These are phyloP conservation scores for Alternaria arborescens DNA, from an alignment of 2,329 filamentous ascomycete genomes.

Conservation along the genomic window DNA sequence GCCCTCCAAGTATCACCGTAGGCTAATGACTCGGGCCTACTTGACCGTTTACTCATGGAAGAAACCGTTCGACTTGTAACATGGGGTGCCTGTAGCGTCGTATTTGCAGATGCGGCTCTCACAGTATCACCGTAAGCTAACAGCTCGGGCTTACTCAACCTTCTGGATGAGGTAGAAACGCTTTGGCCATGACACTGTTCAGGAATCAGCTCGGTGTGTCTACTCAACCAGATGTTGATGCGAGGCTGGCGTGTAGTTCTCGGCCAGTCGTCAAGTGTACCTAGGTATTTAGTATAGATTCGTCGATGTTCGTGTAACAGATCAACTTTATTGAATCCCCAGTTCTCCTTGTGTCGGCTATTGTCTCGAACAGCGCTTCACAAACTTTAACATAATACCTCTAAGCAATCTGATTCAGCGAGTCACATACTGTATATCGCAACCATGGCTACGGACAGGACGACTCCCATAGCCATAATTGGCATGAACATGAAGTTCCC, in stretches of 20 bases:
- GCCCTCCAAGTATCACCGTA: not conserved
- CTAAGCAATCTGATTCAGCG: not conserved
- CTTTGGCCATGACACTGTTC: not conserved
- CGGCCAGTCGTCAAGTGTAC: not conserved
- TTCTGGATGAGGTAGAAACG: not conserved
- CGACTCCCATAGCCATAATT: constrained; percentile 17
- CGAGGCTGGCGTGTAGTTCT: not conserved
- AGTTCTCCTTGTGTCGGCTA: not conserved
- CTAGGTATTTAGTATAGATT: not conserved
- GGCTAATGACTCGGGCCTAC: not conserved
- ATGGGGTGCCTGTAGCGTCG: not conserved
- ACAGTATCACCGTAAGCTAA: not conserved
- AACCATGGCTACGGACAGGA: constrained; percentile 6
- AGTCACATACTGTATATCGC: not conserved
- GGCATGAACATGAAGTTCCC: constrained; percentile 20
- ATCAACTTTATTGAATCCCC: not conserved
- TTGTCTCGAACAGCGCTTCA: not conserved
- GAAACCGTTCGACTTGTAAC: not conserved
- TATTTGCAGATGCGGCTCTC: not conserved
- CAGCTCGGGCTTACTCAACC: not conserved
- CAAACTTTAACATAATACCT: not conserved
- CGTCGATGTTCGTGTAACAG: not conserved
- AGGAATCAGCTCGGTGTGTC: not conserved
- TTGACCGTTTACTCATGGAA: not conserved
- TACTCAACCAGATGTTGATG: not conserved